Base-by-base conservation (phyloP, 805 yeast species). In the Candida sonorensis region DNA sequence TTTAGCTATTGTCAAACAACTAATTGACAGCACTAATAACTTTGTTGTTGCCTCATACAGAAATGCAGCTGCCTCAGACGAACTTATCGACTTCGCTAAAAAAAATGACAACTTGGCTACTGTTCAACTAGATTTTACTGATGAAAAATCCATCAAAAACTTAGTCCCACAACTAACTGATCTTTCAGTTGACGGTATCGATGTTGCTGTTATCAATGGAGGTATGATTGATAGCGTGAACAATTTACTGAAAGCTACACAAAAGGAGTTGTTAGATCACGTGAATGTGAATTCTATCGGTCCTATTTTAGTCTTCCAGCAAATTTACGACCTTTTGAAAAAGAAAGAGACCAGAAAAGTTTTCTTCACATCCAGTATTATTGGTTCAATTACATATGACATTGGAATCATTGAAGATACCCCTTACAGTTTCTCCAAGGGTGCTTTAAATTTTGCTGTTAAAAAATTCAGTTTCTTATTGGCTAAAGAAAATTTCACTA, bases 361-460 rank as follows among this genome's bases (percentile, higher is more conserved):
- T 25, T 10, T 27, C 13, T 30, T 34, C 20, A n/a, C 30, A 15
- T 30, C 37, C 5, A 15, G 26, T 4, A 4, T 14, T 4, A 22
- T 19, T 14, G 37, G 29, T 3, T 30, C 37, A 7, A 26, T n/a
- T n/a, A n/a, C n/a, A n/a, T n/a, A n/a, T n/a, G n/a, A n/a, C n/a
- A n/a, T n/a, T n/a, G n/a, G 17, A 3, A 20, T 21, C 5, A 5
- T 26, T 4, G 10, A 31, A 9, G 9, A 20, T 6, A 10, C n/a
- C 10, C 27, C 20, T 2, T 34, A 34, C 14, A 25, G 34, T 10
- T 12, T 22, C 2, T 34, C 37, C 12, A 62, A 64, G 41, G 61
- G 65, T 9, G 67, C 62, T 2, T 38, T 61, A 36, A 61, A 62
- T 48, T 55, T 46, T 42, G 37, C 53, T 11, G 44, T 45, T 10